Evolutionary conservation across 163 green algal species (phyloP).

Genomic region (Trebouxiophyceae sp.): DNA sequence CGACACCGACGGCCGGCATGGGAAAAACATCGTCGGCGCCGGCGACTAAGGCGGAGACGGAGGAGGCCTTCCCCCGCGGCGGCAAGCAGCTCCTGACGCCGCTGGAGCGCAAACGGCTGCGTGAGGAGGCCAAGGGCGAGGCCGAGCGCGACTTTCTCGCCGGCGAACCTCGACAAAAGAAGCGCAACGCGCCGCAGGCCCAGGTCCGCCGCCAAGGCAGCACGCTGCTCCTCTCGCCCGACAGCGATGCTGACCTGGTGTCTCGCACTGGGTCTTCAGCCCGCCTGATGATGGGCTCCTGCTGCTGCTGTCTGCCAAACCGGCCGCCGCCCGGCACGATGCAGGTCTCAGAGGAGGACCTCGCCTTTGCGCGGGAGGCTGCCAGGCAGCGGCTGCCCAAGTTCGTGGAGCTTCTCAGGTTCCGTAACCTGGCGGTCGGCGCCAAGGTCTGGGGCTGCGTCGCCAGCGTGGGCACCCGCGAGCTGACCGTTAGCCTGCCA

Average conservation of each 20-base stretch:
- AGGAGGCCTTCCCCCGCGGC: conserved; percentile 64
- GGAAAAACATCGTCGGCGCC: too few species aligned
- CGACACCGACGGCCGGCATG: too few species aligned
- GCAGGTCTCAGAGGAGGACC: conserved; percentile 36
- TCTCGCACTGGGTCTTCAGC: neutral
- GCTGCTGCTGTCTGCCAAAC: neutral
- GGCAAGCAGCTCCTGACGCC: conserved; percentile 44
- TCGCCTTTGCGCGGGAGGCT: conserved; percentile 26
- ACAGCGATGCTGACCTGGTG: neutral
- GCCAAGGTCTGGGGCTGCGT: conserved; percentile 69
- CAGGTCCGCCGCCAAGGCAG: neutral
- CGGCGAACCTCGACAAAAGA: conserved; percentile 7
- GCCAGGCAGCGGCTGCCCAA: conserved; percentile 41
- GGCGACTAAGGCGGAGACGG: too few species aligned
- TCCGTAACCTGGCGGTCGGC: conserved; percentile 55
- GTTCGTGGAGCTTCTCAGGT: conserved; percentile 68
- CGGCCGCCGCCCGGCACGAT: too few species aligned
- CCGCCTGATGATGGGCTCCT: neutral
- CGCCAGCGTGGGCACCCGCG: conserved; percentile 49
- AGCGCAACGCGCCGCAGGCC: neutral
- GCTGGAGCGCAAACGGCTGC: conserved; percentile 35
- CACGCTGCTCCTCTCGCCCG: neutral
- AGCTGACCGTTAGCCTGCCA: conserved; percentile 71
- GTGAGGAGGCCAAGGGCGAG: conserved; percentile 20
- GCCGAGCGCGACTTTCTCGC: conserved; percentile 16